Base-by-base conservation (phyloP, 1,284 basidiomycete genomes). In the Ganoderma boninense region DNA sequence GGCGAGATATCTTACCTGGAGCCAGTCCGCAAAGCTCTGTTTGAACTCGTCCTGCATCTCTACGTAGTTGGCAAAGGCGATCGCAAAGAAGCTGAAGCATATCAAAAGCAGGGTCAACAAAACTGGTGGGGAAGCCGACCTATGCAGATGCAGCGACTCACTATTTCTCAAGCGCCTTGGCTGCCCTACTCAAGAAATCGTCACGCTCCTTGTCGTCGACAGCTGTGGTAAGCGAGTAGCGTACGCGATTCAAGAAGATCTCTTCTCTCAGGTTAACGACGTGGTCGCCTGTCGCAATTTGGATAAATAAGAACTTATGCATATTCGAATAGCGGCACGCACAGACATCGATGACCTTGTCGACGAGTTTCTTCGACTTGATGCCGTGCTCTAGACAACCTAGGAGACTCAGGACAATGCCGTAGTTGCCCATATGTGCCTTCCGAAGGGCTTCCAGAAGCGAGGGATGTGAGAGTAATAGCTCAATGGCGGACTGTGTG, bases 51-150 rank as follows among this genome's bases (percentile, higher is more conserved):
- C 86, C 14, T 89, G 87, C 43, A 90, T 85, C 66, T 97, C 95
- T 10, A 98, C 92, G 76, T 96, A 99, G 71, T 92, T 95, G 1
- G 97, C 93, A 78, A 99, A 99, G 0, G 95, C 95, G 70, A 99
- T 95, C 72, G 97, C 90, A 83, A 99, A 99, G 84, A 98, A 98
- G 78, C 93, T 95, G 65, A 10, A 23, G 23, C 35, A 26, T 2
- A 35, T 23, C 52, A 20, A 1, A 57, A 32, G 14, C 6, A 69
- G 54, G 54, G 20, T 57, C 29, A 57, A 4, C 38, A 44, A 40
- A 8, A 10, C 56, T 16, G n/a, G 42, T 23, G 14, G 18, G 23
- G 42, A 49, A 13, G 26, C 3, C n/a, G n/a, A 20, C 44, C 62
- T 3, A 59, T 29, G 23, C 4, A 20, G 32, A 26, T 7, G 23